Evolutionary conservation across 441 rosid species (phyloP).

Genomic region (Raphanus hybrid): DNA sequence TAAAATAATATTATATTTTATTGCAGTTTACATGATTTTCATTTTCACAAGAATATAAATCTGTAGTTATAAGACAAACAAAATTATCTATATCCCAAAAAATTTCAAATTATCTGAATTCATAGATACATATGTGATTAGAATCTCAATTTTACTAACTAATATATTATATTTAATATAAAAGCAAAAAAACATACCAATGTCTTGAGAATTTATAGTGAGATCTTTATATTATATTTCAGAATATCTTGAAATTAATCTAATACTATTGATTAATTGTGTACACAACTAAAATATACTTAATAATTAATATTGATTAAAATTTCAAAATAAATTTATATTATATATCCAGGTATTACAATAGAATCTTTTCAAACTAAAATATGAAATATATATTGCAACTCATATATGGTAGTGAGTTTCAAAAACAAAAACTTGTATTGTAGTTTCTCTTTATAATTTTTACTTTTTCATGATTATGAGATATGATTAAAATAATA

Average conservation of each 20-base stretch:
- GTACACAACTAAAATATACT: neutral
- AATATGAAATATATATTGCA: too few relatives aligned
- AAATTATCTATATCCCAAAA: neutral
- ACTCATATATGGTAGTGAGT: neutral
- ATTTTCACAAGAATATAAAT: neutral
- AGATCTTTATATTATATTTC: too few relatives aligned
- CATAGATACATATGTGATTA: neutral
- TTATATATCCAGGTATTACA: neutral
- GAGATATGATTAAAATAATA: neutral
- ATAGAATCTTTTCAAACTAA: neutral
- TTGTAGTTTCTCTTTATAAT: neutral
- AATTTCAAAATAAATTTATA: too few relatives aligned
- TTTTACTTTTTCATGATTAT: too few relatives aligned
- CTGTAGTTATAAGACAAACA: neutral
- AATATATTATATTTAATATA: too few relatives aligned
- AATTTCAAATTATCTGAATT: neutral
- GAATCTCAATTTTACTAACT: neutral
- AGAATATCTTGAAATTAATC: too few relatives aligned
- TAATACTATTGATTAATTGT: too few relatives aligned
- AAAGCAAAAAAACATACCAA: too few relatives aligned
- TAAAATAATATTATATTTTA: too few relatives aligned
- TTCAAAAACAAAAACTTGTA: too few relatives aligned
- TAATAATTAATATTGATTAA: too few relatives aligned
- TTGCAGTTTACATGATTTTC: neutral
- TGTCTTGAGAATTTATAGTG: too few relatives aligned